Conservation (phyloP, 805 yeast species). For the Lipomyces kockii region DNA sequence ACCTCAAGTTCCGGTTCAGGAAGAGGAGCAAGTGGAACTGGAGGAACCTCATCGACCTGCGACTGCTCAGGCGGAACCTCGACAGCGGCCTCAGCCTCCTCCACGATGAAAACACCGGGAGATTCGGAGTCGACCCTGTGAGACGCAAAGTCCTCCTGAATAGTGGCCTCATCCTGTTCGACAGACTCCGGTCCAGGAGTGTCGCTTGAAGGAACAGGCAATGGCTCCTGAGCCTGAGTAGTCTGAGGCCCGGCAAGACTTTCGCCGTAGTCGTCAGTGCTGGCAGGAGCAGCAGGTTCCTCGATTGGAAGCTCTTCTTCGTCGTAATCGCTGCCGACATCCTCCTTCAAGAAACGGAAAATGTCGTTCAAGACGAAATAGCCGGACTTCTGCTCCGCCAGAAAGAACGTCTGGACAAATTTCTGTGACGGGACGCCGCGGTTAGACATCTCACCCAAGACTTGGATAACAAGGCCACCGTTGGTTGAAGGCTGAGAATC, state of each 20-base stretch:
- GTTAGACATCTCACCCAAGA: slow-evolving; percentile 49
- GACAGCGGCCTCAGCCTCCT: slow-evolving; percentile 22
- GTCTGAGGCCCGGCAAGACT: neutral
- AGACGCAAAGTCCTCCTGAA: slow-evolving; percentile 87
- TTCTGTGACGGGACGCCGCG: slow-evolving; percentile 44
- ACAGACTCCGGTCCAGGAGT: slow-evolving; percentile 56
- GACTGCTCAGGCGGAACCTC: slow-evolving; percentile 22
- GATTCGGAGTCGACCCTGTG: slow-evolving; percentile 47
- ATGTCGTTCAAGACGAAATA: slow-evolving; percentile 49
- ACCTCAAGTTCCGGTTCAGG: slow-evolving; percentile 13
- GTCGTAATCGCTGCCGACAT: slow-evolving; percentile 34
- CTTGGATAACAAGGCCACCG: slow-evolving; percentile 47
- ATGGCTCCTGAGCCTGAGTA: slow-evolving; percentile 8
- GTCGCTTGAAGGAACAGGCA: slow-evolving; percentile 13
- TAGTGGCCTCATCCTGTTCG: slow-evolving; percentile 87
- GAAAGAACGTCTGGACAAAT: slow-evolving; percentile 50
- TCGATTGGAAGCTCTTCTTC: slow-evolving; percentile 12
- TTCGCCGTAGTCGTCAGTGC: slow-evolving; percentile 1
- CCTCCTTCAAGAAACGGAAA: slow-evolving; percentile 47
- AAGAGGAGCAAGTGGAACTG: slow-evolving; percentile 23
- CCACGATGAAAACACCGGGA: slow-evolving; percentile 22
- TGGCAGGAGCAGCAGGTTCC: slow-evolving; percentile 5
- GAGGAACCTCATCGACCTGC: slow-evolving; percentile 30
- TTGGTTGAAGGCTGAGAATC: slow-evolving; percentile 45
- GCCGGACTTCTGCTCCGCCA: slow-evolving; percentile 43